Conservation (phyloP, 352 stramenopile species). For the Globisporangium lucens region DNA sequence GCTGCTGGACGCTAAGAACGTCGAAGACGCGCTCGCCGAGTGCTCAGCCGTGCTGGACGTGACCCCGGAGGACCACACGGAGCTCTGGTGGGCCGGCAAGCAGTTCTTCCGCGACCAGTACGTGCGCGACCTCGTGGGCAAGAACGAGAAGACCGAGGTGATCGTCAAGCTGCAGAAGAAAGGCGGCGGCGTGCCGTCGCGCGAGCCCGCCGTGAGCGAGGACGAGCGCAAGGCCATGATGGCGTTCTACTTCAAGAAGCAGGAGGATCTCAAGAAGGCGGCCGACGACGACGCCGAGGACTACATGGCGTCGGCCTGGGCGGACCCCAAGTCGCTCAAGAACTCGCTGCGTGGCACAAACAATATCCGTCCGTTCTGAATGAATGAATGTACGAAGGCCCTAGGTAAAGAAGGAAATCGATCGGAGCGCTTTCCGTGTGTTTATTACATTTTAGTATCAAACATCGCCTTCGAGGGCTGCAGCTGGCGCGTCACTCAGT, state of each 20-base stretch:
- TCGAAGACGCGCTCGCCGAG: slow-evolving; percentile 57
- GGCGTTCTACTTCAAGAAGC: slow-evolving; percentile 93
- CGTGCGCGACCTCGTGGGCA: slow-evolving; percentile 89
- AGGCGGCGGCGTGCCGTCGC: slow-evolving; percentile 81
- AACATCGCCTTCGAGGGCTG: neutral
- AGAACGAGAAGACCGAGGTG: slow-evolving; percentile 96
- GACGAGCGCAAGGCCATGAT: slow-evolving; percentile 97
- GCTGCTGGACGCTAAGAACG: slow-evolving; percentile 72
- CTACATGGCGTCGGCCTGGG: slow-evolving; percentile 93
- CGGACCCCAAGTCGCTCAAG: slow-evolving; percentile 93
- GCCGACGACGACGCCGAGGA: slow-evolving; percentile 92
- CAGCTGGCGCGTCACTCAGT: neutral
- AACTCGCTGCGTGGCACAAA: slow-evolving; percentile 88
- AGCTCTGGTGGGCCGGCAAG: slow-evolving; percentile 96
- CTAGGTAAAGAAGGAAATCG: no score
- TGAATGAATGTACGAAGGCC: neutral
- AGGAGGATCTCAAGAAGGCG: slow-evolving; percentile 83
- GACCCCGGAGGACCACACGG: slow-evolving; percentile 76
- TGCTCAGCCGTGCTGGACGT: slow-evolving; percentile 76
- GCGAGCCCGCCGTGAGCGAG: slow-evolving; percentile 86
- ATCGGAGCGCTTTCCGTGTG: neutral
- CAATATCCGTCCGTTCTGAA: slow-evolving; percentile 79
- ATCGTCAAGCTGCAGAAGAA: slow-evolving; percentile 91
- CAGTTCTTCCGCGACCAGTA: slow-evolving; percentile 92
- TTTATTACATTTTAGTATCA: neutral